A percentile compares a stretch with the other conserved stretches of the same genome.
Evolutionary conservation across 345 rosid genomes (phyloP).

Genomic region (Pistacia vera): DNA sequence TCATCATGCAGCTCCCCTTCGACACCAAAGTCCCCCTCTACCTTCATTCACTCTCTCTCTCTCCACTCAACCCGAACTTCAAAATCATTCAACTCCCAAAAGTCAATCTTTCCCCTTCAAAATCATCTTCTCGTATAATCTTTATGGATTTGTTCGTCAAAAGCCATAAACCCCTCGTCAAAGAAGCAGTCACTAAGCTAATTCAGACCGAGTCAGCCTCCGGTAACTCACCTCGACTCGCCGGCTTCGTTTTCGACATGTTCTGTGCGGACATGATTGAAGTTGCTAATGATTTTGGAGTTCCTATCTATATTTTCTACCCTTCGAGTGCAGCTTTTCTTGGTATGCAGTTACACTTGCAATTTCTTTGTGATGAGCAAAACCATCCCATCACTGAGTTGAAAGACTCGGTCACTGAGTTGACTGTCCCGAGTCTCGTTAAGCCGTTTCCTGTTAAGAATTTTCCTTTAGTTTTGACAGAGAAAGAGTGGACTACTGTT

Average conservation of each 20-base stretch:
- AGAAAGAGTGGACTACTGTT: constrained; percentile 11
- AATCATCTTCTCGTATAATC: neutral
- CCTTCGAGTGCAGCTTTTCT: constrained; percentile 17
- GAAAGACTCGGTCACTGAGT: constrained; percentile 25
- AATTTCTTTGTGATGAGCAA: constrained; percentile 17
- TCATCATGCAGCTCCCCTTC: neutral
- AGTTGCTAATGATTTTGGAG: neutral
- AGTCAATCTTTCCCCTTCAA: neutral
- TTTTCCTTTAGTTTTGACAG: constrained; percentile 1
- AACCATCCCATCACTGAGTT: constrained; percentile 17
- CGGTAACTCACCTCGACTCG: neutral
- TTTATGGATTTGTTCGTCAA: neutral
- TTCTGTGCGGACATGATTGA: neutral
- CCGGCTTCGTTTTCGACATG: neutral
- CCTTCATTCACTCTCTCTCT: neutral
- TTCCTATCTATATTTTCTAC: neutral
- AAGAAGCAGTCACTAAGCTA: neutral
- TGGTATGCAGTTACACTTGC: constrained; percentile 23
- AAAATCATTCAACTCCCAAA: constrained; percentile 9
- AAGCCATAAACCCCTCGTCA: neutral
- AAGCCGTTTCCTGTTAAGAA: constrained; percentile 38
- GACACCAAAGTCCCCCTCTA: neutral
- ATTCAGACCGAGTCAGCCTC: neutral
- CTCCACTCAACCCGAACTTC: neutral
- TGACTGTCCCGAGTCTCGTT: constrained; percentile 29